Percentiles rank a stretch among this genome's conserved stretches.
phyloP scores from a whole-genome alignment of 768 basidiomycete genomes.

The Hemileccinum impolitum region DNA sequence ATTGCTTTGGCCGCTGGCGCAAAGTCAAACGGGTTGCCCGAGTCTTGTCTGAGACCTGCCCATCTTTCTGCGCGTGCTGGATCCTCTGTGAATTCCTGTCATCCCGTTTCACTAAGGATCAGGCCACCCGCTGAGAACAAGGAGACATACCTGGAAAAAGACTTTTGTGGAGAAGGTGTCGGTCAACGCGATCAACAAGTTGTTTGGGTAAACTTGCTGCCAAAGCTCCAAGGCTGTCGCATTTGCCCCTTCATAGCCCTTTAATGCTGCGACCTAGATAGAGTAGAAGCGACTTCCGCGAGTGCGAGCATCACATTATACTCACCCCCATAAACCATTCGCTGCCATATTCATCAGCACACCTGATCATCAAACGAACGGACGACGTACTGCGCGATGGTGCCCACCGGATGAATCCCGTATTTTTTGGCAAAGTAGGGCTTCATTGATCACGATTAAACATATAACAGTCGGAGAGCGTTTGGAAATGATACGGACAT shows the following conservation, averaged over 20 bases:
- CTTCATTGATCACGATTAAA: conserved; percentile 35
- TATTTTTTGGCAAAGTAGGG: conserved; percentile 82
- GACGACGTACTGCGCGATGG: conserved; percentile 75
- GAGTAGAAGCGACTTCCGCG: not conserved
- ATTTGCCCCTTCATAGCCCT: conserved; percentile 80
- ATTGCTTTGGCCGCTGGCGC: conserved; percentile 68
- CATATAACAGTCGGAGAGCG: not conserved
- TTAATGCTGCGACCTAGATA: conserved; percentile 71
- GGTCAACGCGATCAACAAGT: conserved; percentile 74
- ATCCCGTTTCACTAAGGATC: not conserved
- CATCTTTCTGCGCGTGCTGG: conserved; percentile 65
- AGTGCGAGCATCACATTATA: not conserved
- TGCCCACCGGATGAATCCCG: conserved; percentile 64
- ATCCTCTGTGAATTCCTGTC: conserved; percentile 56
- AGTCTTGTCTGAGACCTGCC: conserved; percentile 88
- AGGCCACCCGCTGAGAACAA: not conserved
- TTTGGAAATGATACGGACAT: conserved; percentile 48
- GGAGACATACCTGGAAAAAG: conserved; percentile 69
- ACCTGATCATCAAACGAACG: not conserved
- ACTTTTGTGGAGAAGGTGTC: conserved; percentile 90
- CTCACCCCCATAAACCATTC: conserved; percentile 92
- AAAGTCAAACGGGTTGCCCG: conserved; percentile 85
- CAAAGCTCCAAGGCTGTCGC: conserved; percentile 74
- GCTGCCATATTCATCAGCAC: conserved; percentile 35
- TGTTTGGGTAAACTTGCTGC: conserved; percentile 68